A percentile compares a stretch with the other conserved stretches of the same genome.
Evolutionary conservation across 768 basidiomycete species (phyloP).

Genomic region (Lenzites betulinus): DNA sequence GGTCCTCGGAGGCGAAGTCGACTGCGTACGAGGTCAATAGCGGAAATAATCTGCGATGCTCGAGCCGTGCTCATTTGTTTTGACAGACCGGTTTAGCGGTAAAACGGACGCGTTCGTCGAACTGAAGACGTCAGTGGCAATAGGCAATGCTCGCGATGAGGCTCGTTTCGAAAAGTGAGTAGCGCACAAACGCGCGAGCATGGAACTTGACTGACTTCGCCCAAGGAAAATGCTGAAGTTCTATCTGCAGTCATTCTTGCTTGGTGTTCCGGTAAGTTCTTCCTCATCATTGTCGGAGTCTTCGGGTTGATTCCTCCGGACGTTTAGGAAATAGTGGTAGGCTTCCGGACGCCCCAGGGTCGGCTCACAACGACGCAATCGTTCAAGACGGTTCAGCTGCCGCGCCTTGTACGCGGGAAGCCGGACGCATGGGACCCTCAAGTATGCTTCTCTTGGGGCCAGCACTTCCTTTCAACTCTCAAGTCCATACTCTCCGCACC

Average conservation of each 20-base stretch:
- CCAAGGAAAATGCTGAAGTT: conserved; percentile 86
- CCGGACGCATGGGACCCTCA: conserved; percentile 76
- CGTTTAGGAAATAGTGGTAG: conserved; percentile 81
- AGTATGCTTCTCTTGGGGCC: conserved; percentile 75
- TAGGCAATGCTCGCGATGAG: conserved; percentile 65
- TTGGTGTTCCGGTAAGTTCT: conserved; percentile 79
- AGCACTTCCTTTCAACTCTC: conserved; percentile 59
- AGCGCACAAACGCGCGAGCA: background rate
- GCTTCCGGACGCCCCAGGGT: conserved; percentile 83
- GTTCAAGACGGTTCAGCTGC: conserved; percentile 80
- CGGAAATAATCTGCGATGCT: background rate
- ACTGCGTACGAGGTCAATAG: conserved; percentile 74
- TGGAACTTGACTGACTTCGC: conserved; percentile 1
- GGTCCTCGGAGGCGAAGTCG: conserved; percentile 88
- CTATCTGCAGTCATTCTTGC: conserved; percentile 88
- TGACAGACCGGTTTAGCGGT: conserved; percentile 61
- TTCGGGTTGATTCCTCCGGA: background rate
- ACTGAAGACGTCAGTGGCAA: conserved; percentile 80
- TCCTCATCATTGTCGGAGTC: too few relatives aligned
- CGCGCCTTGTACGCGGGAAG: conserved; percentile 75
- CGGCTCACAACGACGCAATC: conserved; percentile 63
- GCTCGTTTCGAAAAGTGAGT: conserved; percentile 77
- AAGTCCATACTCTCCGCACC: conserved; percentile 19
- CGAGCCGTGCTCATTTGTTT: background rate
- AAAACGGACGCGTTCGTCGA: conserved; percentile 75